These are phyloP conservation scores for Nicotiana obtusifolia DNA, from an alignment of 257 asterid genomes.

Conservation along the genomic window DNA sequence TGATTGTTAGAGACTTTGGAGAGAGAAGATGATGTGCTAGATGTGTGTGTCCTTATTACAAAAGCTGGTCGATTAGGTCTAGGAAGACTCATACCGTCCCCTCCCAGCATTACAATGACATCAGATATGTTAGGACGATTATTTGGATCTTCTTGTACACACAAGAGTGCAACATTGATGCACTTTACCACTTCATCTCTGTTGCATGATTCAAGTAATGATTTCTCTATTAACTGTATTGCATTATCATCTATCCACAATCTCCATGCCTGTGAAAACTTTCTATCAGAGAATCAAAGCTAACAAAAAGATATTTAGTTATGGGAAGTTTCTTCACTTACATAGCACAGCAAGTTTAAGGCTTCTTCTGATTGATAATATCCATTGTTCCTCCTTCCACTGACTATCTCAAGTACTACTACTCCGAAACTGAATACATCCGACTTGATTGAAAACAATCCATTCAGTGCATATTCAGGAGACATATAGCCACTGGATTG, in stretches of 20 bases:
- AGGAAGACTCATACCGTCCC: slow-evolving; percentile 10
- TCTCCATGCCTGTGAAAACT: slow-evolving; percentile 15
- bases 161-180: slow-evolving; percentile 21
- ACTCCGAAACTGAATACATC: slow-evolving; percentile 27
- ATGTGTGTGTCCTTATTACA: neutral
- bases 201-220: slow-evolving; percentile 5
- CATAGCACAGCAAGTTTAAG: slow-evolving; percentile 20
- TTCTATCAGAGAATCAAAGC: neutral
- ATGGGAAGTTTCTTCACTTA: slow-evolving; percentile 8
- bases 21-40: neutral
- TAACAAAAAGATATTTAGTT: neutral
- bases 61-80: slow-evolving; percentile 20
- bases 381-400: slow-evolving; percentile 18
- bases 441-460: slow-evolving; percentile 15
- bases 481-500: slow-evolving; percentile 19
- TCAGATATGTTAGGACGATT: slow-evolving; percentile 25
- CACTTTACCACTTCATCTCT: slow-evolving; percentile 11
- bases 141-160: slow-evolving; percentile 21
- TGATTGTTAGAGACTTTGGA: neutral
- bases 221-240: slow-evolving; percentile 7
- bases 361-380: slow-evolving; percentile 16
- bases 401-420: slow-evolving; percentile 18
- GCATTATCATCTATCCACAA: slow-evolving; percentile 19
- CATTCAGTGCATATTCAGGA: slow-evolving; percentile 23
- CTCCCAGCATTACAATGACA: slow-evolving; percentile 17